phyloP scores from a whole-genome alignment of 2,329 filamentous ascomycete species.

The Diaporthe amygdali region DNA sequence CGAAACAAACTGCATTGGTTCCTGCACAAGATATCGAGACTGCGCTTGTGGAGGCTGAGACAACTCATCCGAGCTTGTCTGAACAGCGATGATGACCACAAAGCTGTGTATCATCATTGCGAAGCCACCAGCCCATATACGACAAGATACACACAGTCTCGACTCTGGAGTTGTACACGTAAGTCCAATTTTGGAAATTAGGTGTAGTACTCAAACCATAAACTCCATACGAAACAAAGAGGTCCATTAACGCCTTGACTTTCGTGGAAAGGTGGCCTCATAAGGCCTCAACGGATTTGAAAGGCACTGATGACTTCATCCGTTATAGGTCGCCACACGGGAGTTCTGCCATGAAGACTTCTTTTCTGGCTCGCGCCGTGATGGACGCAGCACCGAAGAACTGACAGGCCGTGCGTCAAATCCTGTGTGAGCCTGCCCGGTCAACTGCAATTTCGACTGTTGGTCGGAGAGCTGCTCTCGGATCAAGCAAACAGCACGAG shows the following conservation, averaged over 20 bases:
- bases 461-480: background rate
- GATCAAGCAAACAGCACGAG: background rate
- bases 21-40: background rate
- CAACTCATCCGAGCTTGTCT: background rate
- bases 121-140: background rate
- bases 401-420: background rate
- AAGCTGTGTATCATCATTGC: background rate
- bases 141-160: background rate
- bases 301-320: background rate
- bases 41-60: background rate
- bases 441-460: no score
- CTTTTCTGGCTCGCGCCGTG: background rate
- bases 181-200: background rate
- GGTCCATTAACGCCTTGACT: background rate
- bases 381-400: background rate
- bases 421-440: background rate
- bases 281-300: background rate
- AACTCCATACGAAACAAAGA: background rate
- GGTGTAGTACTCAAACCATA: background rate
- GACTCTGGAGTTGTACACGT: no score
- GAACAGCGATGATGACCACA: background rate
- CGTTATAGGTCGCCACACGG: background rate
- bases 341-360: no score
- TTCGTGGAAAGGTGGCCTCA: background rate
- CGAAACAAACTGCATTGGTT: constrained; percentile 17